Evolutionary conservation across 1,284 basidiomycete genomes (phyloP).

Genomic region (Trichosporon asahii): DNA sequence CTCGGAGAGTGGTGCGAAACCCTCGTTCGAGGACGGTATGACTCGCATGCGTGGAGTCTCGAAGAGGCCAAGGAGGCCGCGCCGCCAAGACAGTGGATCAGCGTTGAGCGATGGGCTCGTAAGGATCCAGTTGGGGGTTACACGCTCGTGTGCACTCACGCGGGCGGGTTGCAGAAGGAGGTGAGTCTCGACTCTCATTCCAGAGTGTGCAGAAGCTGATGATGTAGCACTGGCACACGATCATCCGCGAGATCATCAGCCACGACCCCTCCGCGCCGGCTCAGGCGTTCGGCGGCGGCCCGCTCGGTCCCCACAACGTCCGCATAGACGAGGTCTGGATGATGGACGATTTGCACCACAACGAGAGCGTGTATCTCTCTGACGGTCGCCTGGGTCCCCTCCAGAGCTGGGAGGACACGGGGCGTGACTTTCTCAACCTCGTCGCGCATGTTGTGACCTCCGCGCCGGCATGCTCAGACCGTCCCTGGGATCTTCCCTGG

Average conservation of each 20-base stretch:
- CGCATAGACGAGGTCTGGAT: conserved; percentile 71
- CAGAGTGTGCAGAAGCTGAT: no score
- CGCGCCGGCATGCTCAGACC: conserved; percentile 38
- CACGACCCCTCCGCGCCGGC: conserved; percentile 54
- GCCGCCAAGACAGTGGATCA: conserved; percentile 31
- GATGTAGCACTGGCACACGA: conserved; percentile 60
- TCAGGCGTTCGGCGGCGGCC: conserved; percentile 8
- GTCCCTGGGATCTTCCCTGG: conserved; percentile 50
- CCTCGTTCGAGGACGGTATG: conserved; percentile 10
- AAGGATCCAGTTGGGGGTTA: conserved; percentile 6
- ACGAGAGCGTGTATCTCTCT: conserved; percentile 69
- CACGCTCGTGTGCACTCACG: conserved; percentile 22
- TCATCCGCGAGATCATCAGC: conserved; percentile 56
- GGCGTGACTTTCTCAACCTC: conserved; percentile 49
- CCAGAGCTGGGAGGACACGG: conserved; percentile 44
- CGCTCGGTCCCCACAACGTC: conserved; percentile 7
- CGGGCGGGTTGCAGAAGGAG: conserved; percentile 53
- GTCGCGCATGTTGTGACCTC: conserved; percentile 53
- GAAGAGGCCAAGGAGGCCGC: conserved; percentile 26
- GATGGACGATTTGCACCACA: conserved; percentile 73
- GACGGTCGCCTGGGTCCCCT: conserved; percentile 54
- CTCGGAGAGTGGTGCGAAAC: conserved; percentile 11
- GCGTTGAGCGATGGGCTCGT: conserved; percentile 20
- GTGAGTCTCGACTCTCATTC: conserved; percentile 53
- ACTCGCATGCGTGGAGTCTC: conserved; percentile 12